phyloP scores from a whole-genome alignment of 257 asterid species.

The Solanum corneliomulleri region DNA sequence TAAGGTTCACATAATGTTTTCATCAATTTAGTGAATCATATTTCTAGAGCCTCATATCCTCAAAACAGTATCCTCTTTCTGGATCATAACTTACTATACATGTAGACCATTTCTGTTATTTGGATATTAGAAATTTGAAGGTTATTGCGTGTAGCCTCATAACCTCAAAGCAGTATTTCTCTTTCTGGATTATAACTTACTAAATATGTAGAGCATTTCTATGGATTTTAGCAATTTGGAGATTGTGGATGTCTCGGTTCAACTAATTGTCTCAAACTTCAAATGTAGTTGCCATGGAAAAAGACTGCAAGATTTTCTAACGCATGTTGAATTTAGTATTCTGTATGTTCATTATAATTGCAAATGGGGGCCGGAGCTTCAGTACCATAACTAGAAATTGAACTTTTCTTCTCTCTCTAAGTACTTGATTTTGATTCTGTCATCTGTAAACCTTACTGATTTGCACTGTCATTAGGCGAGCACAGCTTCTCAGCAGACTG shows the following conservation, averaged over 20 bases:
- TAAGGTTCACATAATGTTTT: background rate
- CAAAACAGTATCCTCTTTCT: background rate
- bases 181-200: background rate
- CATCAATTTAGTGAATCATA: background rate
- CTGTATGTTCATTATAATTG: background rate
- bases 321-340: background rate
- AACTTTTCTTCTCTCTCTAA: background rate
- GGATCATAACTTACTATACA: background rate
- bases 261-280: background rate
- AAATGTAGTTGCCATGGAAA: background rate
- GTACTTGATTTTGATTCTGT: background rate
- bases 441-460: background rate
- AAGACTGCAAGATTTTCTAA: background rate
- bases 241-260: background rate
- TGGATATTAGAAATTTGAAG: background rate
- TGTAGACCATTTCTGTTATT: background rate
- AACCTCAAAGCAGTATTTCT: background rate
- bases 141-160: background rate
- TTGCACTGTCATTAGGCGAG: conserved; percentile 19
- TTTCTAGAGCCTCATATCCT: background rate
- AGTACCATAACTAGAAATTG: background rate
- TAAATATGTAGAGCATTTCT: background rate
- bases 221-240: background rate
- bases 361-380: background rate
- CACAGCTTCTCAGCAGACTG: conserved; percentile 42